Evolutionary conservation across 2,329 filamentous ascomycete genomes (phyloP).

Genomic region (Colletotrichum costaricense): DNA sequence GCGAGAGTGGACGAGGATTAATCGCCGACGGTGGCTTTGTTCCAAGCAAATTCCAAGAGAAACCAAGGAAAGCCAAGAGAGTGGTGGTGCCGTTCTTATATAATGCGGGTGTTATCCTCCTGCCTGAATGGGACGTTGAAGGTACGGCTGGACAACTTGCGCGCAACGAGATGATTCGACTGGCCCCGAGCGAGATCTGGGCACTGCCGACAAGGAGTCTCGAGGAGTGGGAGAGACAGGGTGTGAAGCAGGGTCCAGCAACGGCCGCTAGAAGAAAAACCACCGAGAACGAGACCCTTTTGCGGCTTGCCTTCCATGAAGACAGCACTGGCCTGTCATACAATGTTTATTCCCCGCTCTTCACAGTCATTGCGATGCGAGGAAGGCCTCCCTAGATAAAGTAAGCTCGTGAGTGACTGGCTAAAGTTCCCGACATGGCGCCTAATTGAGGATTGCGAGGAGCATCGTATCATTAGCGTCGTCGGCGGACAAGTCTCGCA

Average conservation of each 20-base stretch:
- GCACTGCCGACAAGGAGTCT: slow-evolving; percentile 15
- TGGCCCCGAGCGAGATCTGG: slow-evolving; percentile 12
- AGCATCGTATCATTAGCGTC: no score
- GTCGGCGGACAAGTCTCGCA: background rate
- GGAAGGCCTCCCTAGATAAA: background rate
- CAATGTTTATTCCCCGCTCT: background rate
- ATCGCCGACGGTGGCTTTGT: background rate
- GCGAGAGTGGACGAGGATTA: background rate
- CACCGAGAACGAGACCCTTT: background rate
- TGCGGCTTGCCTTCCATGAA: background rate
- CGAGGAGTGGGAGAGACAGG: background rate
- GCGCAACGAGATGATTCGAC: slow-evolving; percentile 17
- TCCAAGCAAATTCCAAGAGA: slow-evolving; percentile 31
- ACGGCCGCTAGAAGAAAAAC: slow-evolving; percentile 18
- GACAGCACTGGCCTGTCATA: background rate
- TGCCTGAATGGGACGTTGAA: slow-evolving; percentile 20
- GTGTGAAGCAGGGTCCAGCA: slow-evolving; percentile 4
- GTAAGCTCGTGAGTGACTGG: background rate
- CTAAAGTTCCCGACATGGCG: slow-evolving; percentile 9
- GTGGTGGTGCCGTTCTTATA: slow-evolving; percentile 29
- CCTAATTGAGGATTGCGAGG: background rate
- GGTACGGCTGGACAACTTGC: background rate
- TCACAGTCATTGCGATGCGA: background rate
- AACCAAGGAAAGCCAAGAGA: slow-evolving; percentile 33
- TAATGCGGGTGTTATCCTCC: slow-evolving; percentile 24